Evolutionary conservation across 352 stramenopile genomes (phyloP).

Genomic region (Globisporangium rhizosaccharum): DNA sequence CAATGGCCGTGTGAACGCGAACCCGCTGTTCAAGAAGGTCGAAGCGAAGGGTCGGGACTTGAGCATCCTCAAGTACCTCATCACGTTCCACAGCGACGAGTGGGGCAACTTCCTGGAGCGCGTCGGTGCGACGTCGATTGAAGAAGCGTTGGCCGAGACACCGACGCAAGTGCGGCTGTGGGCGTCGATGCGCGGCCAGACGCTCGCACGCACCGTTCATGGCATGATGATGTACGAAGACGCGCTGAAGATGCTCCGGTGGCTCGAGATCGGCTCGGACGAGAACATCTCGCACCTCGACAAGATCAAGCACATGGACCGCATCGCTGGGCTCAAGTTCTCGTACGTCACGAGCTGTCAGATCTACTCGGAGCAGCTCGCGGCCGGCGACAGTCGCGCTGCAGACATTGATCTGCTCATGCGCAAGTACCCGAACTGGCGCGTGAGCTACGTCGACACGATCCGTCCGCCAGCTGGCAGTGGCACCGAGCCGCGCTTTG

Average conservation of each 20-base stretch:
- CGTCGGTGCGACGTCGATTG: slow-evolving; percentile 64
- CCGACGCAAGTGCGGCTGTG: slow-evolving; percentile 82
- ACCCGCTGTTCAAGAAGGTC: slow-evolving; percentile 82
- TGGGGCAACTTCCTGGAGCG: slow-evolving; percentile 87
- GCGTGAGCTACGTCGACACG: slow-evolving; percentile 87
- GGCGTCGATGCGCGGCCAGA: slow-evolving; percentile 85
- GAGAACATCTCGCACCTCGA: slow-evolving; percentile 79
- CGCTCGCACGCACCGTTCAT: slow-evolving; percentile 79
- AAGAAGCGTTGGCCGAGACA: slow-evolving; percentile 74
- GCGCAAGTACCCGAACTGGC: slow-evolving; percentile 94
- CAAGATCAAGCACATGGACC: slow-evolving; percentile 89
- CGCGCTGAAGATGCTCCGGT: slow-evolving; percentile 84
- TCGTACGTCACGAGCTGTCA: slow-evolving; percentile 88
- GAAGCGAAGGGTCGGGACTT: slow-evolving; percentile 80
- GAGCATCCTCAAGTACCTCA: slow-evolving; percentile 86
- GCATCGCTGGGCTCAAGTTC: slow-evolving; percentile 84
- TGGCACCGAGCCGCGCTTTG: slow-evolving; percentile 60
- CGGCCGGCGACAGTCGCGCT: slow-evolving; percentile 56
- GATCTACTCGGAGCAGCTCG: slow-evolving; percentile 83
- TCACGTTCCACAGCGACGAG: slow-evolving; percentile 85
- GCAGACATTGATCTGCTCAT: slow-evolving; percentile 98
- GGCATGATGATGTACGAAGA: slow-evolving; percentile 91
- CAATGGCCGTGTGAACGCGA: slow-evolving; percentile 75
- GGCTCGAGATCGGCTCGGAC: slow-evolving; percentile 85
- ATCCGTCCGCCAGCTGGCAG: slow-evolving; percentile 65